Evolutionary conservation across 2,329 filamentous ascomycete genomes (phyloP).

Genomic region (Microdochium bolleyi): DNA sequence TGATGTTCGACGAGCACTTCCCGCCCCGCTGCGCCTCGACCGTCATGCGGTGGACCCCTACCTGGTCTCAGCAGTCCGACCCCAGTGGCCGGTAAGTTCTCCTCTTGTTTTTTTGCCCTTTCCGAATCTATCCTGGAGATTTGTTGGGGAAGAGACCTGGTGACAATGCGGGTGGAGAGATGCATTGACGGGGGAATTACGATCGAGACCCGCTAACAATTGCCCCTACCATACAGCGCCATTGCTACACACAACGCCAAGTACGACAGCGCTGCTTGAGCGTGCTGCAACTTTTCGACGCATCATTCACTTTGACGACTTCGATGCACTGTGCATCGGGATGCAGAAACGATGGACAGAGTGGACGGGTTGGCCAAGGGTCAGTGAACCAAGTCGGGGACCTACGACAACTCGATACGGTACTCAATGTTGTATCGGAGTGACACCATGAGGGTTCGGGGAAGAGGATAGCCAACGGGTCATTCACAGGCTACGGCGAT

Average conservation of each 20-base stretch:
- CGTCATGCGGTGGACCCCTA: conserved; percentile 94
- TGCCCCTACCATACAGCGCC: conserved; percentile 40
- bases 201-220: background rate
- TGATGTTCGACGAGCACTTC: conserved; percentile 99
- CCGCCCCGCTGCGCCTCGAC: conserved; percentile 84
- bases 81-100: conserved; percentile 82
- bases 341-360: no score
- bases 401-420: no score
- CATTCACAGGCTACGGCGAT: no score
- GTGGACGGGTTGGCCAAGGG: no score
- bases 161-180: background rate
- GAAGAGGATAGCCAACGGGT: no score
- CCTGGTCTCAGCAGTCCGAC: conserved; percentile 93
- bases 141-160: background rate
- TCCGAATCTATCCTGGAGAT: background rate
- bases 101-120: background rate
- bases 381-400: no score
- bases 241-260: conserved; percentile 70
- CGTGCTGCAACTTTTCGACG: background rate
- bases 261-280: conserved; percentile 43
- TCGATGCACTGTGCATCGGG: no score
- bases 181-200: background rate
- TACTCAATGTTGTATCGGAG: no score
- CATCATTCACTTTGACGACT: no score
- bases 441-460: no score